Evolutionary conservation across 2,329 filamentous ascomycete genomes (phyloP).

Genomic region (Whalleya microplaca): DNA sequence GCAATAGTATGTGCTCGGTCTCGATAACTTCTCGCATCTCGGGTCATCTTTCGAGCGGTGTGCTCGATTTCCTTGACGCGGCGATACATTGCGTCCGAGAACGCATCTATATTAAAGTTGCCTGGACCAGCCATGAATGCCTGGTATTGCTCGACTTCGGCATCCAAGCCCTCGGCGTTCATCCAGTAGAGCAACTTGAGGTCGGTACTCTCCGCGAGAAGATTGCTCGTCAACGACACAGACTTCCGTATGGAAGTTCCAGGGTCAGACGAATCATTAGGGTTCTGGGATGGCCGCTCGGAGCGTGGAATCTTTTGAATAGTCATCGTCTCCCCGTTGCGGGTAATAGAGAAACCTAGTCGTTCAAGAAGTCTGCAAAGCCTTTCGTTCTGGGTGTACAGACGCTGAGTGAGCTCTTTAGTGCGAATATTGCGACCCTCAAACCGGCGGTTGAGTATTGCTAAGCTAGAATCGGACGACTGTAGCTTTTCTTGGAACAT

Average conservation of each 20-base stretch:
- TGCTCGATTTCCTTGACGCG: slow-evolving; percentile 93
- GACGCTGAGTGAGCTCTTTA: slow-evolving; percentile 80
- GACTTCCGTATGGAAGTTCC: slow-evolving; percentile 57
- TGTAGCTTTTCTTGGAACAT: slow-evolving; percentile 69
- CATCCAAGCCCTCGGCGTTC: slow-evolving; percentile 64
- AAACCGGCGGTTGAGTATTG: slow-evolving; percentile 59
- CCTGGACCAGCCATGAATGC: slow-evolving; percentile 75
- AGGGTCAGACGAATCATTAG: slow-evolving; percentile 62
- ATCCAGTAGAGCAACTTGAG: slow-evolving; percentile 83
- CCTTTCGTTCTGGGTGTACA: slow-evolving; percentile 84
- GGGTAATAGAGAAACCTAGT: slow-evolving; percentile 79
- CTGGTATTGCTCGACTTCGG: slow-evolving; percentile 74
- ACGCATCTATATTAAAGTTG: slow-evolving; percentile 80
- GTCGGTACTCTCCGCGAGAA: slow-evolving; percentile 65
- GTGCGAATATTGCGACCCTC: slow-evolving; percentile 73
- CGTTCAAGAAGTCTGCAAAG: slow-evolving; percentile 83
- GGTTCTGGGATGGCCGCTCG: slow-evolving; percentile 61
- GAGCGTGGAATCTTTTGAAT: slow-evolving; percentile 72
- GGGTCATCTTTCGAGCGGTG: slow-evolving; percentile 89
- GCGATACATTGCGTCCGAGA: slow-evolving; percentile 83
- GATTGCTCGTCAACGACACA: slow-evolving; percentile 55
- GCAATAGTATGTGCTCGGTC: slow-evolving; percentile 83
- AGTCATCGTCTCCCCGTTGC: slow-evolving; percentile 72
- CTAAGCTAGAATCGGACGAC: slow-evolving; percentile 55
- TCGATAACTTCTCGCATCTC: slow-evolving; percentile 82